Evolutionary conservation across 176 grass and related monocot genomes (phyloP).

Genomic region (Hordeum marinum): DNA sequence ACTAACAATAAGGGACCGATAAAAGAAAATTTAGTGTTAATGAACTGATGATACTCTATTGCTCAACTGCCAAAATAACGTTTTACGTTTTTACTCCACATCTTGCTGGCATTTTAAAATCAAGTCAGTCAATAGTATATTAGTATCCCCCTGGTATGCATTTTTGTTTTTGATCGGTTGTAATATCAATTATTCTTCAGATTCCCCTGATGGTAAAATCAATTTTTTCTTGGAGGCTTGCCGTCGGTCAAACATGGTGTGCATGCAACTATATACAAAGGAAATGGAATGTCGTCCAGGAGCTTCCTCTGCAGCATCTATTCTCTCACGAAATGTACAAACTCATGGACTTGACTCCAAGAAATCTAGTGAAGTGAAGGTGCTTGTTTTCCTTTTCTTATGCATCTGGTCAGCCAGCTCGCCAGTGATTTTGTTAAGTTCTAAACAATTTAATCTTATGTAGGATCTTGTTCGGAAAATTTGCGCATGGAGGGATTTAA

Average conservation of each 20-base stretch:
- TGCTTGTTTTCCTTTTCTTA: slow-evolving; percentile 45
- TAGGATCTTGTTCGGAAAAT: slow-evolving; percentile 95
- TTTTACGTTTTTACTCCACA: background rate
- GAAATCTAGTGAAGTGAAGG: slow-evolving; percentile 75
- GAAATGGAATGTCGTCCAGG: slow-evolving; percentile 79
- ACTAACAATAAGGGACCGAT: slow-evolving; percentile 7
- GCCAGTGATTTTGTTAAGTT: slow-evolving; percentile 12
- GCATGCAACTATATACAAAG: slow-evolving; percentile 87
- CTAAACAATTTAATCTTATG: slow-evolving; percentile 23
- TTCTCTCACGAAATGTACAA: slow-evolving; percentile 75
- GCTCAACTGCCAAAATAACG: slow-evolving; percentile 16
- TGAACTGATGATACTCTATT: slow-evolving; percentile 1
- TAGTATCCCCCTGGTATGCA: background rate
- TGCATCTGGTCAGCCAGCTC: slow-evolving; percentile 9
- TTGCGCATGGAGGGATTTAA: slow-evolving; percentile 95
- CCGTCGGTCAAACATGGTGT: slow-evolving; percentile 80
- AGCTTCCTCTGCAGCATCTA: slow-evolving; percentile 71
- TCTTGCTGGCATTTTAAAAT: background rate
- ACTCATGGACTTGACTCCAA: slow-evolving; percentile 48
- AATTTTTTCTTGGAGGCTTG: slow-evolving; percentile 83
- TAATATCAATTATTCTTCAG: slow-evolving; percentile 66
- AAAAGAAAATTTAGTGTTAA: background rate
- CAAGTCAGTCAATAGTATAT: background rate
- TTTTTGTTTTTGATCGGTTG: slow-evolving; percentile 44
- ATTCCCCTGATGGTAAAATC: slow-evolving; percentile 60